A percentile compares a stretch with the other conserved stretches of the same genome.
phyloP scores from a whole-genome alignment of 1,284 basidiomycete genomes.

The Singerocomus inundabilis region DNA sequence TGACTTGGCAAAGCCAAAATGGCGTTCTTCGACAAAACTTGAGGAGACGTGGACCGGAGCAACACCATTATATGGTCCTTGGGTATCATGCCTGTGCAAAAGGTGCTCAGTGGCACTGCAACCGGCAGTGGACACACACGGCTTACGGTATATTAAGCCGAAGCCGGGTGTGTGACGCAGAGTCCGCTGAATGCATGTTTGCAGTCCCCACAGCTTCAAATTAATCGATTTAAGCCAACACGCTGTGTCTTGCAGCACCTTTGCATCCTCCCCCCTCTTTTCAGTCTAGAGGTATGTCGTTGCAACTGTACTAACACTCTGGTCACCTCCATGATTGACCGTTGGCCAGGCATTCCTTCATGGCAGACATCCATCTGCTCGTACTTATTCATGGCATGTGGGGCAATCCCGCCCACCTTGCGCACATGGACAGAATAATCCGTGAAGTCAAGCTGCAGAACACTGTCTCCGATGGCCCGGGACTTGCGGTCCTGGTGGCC shows the following conservation, averaged over 20 bases:
- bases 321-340: background rate
- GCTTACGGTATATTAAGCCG: no score
- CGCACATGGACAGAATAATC: slow-evolving; percentile 45
- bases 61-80: no score
- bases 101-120: slow-evolving; percentile 6
- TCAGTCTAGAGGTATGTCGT: slow-evolving; percentile 5
- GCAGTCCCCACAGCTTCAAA: slow-evolving; percentile 5
- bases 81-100: no score
- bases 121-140: no score
- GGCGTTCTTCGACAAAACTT: no score
- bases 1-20: no score
- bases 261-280: background rate
- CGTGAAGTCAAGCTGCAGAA: slow-evolving; percentile 35
- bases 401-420: slow-evolving; percentile 65
- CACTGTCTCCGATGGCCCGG: slow-evolving; percentile 11
- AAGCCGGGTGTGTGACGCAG: slow-evolving; percentile 10
- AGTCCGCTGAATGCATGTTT: slow-evolving; percentile 1
- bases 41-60: no score
- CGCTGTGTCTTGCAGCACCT: background rate
- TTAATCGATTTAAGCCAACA: background rate
- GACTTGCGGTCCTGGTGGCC: slow-evolving; percentile 52
- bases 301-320: background rate
- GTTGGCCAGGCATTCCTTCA: slow-evolving; percentile 11
- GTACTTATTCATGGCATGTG: slow-evolving; percentile 85
- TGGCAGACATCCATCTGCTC: slow-evolving; percentile 50